Conservation (phyloP, 345 rosid genomes). For the Salix dunnii region DNA sequence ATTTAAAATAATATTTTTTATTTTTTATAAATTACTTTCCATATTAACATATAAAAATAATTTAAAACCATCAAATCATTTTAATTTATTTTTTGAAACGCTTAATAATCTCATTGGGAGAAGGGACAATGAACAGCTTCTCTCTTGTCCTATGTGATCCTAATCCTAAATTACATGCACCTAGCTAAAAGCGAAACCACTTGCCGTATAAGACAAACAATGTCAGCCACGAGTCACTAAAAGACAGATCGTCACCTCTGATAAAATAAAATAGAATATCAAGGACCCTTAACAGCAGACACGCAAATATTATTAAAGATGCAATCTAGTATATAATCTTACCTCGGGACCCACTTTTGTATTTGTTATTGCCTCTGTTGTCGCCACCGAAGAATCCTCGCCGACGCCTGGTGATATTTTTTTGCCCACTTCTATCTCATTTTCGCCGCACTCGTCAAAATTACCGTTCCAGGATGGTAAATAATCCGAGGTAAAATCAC, state of each 20-base stretch:
- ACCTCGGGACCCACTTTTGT: slow-evolving; percentile 53
- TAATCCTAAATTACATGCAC: not conserved
- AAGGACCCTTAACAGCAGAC: slow-evolving; percentile 44
- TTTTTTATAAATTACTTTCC: no score
- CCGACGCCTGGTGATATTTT: slow-evolving; percentile 49
- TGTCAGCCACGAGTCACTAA: slow-evolving; percentile 23
- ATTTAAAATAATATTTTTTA: no score
- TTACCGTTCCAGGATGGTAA: slow-evolving; percentile 48
- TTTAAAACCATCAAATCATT: no score
- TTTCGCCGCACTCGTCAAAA: slow-evolving; percentile 23
- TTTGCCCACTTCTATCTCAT: slow-evolving; percentile 15
- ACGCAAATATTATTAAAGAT: slow-evolving; percentile 22
- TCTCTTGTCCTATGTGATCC: slow-evolving; percentile 12
- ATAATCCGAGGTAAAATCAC: slow-evolving; percentile 64
- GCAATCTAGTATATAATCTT: slow-evolving; percentile 10
- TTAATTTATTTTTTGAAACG: no score
- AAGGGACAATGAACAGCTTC: slow-evolving; percentile 16
- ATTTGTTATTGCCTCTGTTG: slow-evolving; percentile 26
- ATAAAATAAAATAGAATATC: not conserved
- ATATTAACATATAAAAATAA: no score
- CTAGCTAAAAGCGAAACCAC: not conserved
- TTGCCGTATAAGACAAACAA: not conserved
- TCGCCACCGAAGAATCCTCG: slow-evolving; percentile 35
- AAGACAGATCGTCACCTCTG: slow-evolving; percentile 17
- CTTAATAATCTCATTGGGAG: not conserved